Base-by-base conservation (phyloP, 2,329 filamentous ascomycete genomes). In the Pestalotiopsis sp. region DNA sequence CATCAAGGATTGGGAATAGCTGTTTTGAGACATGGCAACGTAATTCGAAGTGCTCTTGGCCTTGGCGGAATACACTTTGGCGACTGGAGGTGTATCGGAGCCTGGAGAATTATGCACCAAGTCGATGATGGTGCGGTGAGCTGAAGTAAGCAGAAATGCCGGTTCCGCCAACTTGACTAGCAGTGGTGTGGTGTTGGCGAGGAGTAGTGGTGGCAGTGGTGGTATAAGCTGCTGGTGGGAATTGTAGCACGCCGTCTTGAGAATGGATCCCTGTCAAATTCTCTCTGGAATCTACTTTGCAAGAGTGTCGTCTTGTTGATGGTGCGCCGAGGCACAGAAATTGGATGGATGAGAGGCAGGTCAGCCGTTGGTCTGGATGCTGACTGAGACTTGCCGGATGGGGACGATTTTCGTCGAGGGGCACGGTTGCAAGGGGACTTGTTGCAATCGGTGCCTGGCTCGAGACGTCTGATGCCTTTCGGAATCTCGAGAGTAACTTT, bases 1-100 rank as follows among this genome's bases (percentile, higher is more conserved):
- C 78, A 83, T 77, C 48, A 80, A 73, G 70, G 77, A 72, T 68
- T 71, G 73, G 70, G 73, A 67, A 59, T 79, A 79, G 69, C 74
- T 74, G 72, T 78, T 78, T 69, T 75, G 74, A 65, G 78, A 78
- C 78, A 80, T 81, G 67, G 72, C 30, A n/a, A 44, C 67, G 60
- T 68, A 26, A 70, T 67, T n/a, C 13, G 64, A 67, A 61, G 67
- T 64, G 66, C 26, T 66, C n/a, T 63, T 63, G 61, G 35, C 68
- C 48, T 66, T 39, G 67, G 65, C 68, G 59, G 63, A 65, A 72
- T 73, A 67, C 70, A 74, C 68, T 38, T 70, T 72, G 68, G 30
- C 68, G 14, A 57, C 14, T 9, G 20, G 20, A 52, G 17, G 17
- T 39, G 55, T 52, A 44, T 59, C 22, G 30, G n/a, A 58, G 59